These are phyloP conservation scores for Elsinoe perseae DNA, from an alignment of 2,329 filamentous ascomycete species.

Conservation along the genomic window DNA sequence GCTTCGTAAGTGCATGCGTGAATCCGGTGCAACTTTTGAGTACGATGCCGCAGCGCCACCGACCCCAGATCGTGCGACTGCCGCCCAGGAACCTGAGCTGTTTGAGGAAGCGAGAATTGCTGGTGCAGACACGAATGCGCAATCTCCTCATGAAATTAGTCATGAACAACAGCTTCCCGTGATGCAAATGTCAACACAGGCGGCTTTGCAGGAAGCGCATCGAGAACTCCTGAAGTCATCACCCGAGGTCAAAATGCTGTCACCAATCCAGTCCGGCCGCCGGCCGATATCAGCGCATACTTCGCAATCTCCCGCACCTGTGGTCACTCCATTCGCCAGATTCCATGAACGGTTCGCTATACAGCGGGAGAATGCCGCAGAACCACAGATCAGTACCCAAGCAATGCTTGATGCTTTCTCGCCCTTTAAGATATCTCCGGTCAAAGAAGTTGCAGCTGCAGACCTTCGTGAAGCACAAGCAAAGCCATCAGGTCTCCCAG, in stretches of 20 bases:
- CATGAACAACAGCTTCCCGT: neutral
- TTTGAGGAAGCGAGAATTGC: neutral
- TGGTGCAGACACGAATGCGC: neutral
- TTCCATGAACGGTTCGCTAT: slow-evolving; percentile 21
- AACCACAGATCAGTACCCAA: slow-evolving; percentile 36
- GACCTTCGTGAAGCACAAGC: neutral
- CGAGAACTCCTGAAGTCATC: slow-evolving; percentile 18
- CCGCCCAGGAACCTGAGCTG: slow-evolving; percentile 15
- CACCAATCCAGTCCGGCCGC: slow-evolving; percentile 25
- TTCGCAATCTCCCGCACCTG: slow-evolving; percentile 27
- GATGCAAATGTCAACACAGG: slow-evolving; percentile 26
- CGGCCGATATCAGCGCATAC: slow-evolving; percentile 32
- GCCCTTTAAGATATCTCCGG: slow-evolving; percentile 16
- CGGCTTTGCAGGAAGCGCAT: slow-evolving; percentile 19
- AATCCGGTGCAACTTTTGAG: slow-evolving; percentile 21
- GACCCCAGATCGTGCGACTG: neutral
- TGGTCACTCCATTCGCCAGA: slow-evolving; percentile 19
- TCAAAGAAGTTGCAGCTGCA: neutral
- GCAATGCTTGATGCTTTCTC: slow-evolving; percentile 34
- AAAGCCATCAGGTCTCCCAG: neutral
- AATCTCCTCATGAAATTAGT: neutral
- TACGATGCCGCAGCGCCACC: neutral
- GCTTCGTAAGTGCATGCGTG: slow-evolving; percentile 20
- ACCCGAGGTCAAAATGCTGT: slow-evolving; percentile 6
- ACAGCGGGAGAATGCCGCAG: slow-evolving; percentile 19